Conservation (phyloP, 1,284 basidiomycete species). For the Heterobasidion parviporum region DNA sequence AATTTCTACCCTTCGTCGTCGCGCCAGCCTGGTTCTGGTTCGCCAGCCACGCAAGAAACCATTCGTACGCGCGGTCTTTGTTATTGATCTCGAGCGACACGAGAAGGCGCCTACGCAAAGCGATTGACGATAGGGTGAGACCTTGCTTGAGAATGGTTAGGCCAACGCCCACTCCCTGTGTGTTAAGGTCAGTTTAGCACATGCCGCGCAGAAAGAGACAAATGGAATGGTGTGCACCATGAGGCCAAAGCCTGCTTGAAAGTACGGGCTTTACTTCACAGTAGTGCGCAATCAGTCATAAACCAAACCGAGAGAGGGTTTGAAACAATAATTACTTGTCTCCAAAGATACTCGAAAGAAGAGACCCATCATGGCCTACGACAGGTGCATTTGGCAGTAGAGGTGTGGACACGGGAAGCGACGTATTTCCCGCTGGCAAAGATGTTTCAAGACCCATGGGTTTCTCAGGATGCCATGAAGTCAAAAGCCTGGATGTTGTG, state of each 20-base stretch:
- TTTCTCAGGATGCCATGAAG: no score
- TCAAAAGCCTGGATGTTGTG: no score
- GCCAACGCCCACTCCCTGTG: conserved; percentile 80
- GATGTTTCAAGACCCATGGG: no score
- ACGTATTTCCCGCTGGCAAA: no score
- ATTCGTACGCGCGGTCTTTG: conserved; percentile 91
- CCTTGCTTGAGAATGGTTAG: conserved; percentile 71
- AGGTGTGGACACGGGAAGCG: neutral
- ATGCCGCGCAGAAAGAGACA: neutral
- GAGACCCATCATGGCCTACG: neutral
- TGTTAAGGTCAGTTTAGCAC: neutral
- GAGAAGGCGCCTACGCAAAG: conserved; percentile 84
- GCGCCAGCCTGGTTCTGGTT: conserved; percentile 37
- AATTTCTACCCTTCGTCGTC: conserved; percentile 30
- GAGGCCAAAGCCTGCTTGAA: conserved; percentile 92
- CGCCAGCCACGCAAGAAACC: conserved; percentile 98
- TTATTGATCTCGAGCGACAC: conserved; percentile 96
- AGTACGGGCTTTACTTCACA: conserved; percentile 68
- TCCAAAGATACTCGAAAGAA: neutral
- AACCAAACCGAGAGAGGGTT: neutral
- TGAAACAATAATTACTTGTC: conserved; percentile 1
- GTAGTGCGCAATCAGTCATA: conserved; percentile 15
- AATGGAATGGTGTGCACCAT: conserved; percentile 53
- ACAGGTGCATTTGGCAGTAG: neutral
- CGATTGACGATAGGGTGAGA: conserved; percentile 59